phyloP scores from a whole-genome alignment of 176 grass and related monocot species.

The Hsuehochloa calcarea region DNA sequence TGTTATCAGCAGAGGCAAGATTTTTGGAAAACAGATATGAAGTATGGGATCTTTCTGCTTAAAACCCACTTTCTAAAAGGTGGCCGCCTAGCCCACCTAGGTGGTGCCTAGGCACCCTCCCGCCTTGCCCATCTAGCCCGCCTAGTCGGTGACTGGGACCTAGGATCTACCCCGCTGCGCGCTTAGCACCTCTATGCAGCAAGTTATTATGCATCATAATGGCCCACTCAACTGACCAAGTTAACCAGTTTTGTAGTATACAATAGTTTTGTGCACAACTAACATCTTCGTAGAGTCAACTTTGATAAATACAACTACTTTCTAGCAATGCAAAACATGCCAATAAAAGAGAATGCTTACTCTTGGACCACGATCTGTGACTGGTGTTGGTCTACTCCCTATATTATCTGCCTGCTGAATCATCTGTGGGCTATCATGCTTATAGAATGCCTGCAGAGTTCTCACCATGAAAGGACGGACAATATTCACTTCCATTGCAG shows the following conservation, averaged over 20 bases:
- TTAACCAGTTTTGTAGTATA: neutral
- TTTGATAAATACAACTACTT: neutral
- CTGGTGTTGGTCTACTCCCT: conserved; percentile 45
- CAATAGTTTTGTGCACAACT: neutral
- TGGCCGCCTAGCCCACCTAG: neutral
- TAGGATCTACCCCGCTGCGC: neutral
- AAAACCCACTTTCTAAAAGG: neutral
- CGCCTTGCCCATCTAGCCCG: neutral
- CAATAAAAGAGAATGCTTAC: conserved; percentile 45
- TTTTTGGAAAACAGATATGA: neutral
- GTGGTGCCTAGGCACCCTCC: neutral
- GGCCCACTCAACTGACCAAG: neutral
- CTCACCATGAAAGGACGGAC: conserved; percentile 92
- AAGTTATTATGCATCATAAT: neutral
- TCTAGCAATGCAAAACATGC: neutral
- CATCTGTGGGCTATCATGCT: conserved; percentile 90
- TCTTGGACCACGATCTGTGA: conserved; percentile 58
- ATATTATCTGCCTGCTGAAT: conserved; percentile 63
- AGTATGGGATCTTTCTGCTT: neutral
- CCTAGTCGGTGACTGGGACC: neutral
- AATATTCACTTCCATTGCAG: conserved; percentile 98
- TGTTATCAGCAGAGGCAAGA: neutral
- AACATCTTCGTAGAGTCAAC: neutral
- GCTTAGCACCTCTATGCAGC: neutral
- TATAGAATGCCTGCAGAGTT: conserved; percentile 89